These are phyloP conservation scores for Scheffersomyces spartinae DNA, from an alignment of 805 yeast genomes.

Conservation along the genomic window DNA sequence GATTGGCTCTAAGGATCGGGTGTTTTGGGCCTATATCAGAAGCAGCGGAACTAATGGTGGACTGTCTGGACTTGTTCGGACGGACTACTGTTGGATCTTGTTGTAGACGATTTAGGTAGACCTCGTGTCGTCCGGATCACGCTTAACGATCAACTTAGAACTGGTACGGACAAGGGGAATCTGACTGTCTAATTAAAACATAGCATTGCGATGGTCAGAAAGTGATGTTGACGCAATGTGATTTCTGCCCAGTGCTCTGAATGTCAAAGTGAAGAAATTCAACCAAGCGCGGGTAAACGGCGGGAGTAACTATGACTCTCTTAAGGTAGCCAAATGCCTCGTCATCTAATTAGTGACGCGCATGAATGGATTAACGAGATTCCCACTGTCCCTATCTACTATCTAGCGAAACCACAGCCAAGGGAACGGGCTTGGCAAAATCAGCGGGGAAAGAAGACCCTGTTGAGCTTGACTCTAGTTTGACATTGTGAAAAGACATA, in stretches of 20 bases:
- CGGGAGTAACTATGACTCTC: conserved; percentile 36
- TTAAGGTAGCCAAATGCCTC: conserved; percentile 34
- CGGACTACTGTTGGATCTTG: conserved; percentile 11
- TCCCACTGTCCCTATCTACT: conserved; percentile 18
- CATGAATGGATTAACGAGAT: conserved; percentile 14
- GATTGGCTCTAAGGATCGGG: conserved; percentile 33
- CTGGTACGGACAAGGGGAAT: conserved; percentile 24
- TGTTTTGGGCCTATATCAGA: conserved; percentile 25
- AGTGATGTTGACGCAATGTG: conserved; percentile 34
- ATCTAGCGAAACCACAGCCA: conserved; percentile 17
- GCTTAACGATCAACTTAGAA: conserved; percentile 8
- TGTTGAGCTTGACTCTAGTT: conserved; percentile 32
- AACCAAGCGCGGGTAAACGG: conserved; percentile 36
- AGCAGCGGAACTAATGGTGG: conserved; percentile 17
- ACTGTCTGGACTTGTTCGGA: conserved; percentile 10
- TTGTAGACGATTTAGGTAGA: conserved; percentile 6
- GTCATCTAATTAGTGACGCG: conserved; percentile 11
- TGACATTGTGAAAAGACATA: conserved; percentile 29
- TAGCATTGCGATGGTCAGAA: conserved; percentile 35
- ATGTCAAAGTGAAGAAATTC: conserved; percentile 32
- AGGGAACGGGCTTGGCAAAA: conserved; percentile 10
- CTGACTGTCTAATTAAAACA: conserved; percentile 34
- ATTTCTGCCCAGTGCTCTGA: conserved; percentile 33
- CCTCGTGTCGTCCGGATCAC: conserved; percentile 6
- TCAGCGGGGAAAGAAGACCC: conserved; percentile 30